Evolutionary conservation across 352 stramenopile species (phyloP).

Genomic region (Pythium brassicae): DNA sequence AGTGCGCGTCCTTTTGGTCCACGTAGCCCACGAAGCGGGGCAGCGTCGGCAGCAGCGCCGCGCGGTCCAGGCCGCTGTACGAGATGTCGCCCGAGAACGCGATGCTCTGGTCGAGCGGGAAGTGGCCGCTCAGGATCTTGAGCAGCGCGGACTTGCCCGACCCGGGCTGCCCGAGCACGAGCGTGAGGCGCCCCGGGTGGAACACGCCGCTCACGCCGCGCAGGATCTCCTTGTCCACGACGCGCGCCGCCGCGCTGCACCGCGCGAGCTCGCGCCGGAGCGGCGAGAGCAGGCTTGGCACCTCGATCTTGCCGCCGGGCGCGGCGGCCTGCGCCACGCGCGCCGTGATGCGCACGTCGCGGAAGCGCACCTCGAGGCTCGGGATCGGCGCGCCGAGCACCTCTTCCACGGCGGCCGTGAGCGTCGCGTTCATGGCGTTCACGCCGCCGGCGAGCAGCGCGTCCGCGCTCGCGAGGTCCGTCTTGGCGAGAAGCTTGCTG

Average conservation of each 20-base stretch:
- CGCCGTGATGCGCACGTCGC: slow-evolving; percentile 40
- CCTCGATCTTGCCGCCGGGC: slow-evolving; percentile 7
- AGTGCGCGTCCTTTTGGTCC: slow-evolving; percentile 82
- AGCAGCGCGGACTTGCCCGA: slow-evolving; percentile 43
- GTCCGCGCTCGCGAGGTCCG: slow-evolving; percentile 37
- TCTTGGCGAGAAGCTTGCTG: slow-evolving; percentile 19
- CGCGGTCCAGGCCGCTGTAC: slow-evolving; percentile 33
- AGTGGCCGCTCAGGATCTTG: slow-evolving; percentile 37
- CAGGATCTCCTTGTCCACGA: slow-evolving; percentile 26
- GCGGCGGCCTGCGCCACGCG: slow-evolving; percentile 8
- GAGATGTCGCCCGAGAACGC: slow-evolving; percentile 32
- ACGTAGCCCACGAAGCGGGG: slow-evolving; percentile 38
- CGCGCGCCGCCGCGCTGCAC: slow-evolving; percentile 14
- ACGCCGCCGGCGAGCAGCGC: slow-evolving; percentile 37
- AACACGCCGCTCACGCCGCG: slow-evolving; percentile 20
- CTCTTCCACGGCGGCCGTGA: slow-evolving; percentile 36
- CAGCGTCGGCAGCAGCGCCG: slow-evolving; percentile 18
- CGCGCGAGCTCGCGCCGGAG: slow-evolving; percentile 6
- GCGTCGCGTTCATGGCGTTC: slow-evolving; percentile 45
- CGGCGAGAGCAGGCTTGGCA: slow-evolving; percentile 22
- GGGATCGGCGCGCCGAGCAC: slow-evolving; percentile 35
- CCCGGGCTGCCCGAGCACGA: slow-evolving; percentile 20
- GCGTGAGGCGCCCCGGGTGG: slow-evolving; percentile 15
- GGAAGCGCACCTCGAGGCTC: slow-evolving; percentile 50
- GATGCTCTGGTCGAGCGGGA: slow-evolving; percentile 39